Conservation (phyloP, 176 grass and related monocot genomes). For the Oryza glaberrima region DNA sequence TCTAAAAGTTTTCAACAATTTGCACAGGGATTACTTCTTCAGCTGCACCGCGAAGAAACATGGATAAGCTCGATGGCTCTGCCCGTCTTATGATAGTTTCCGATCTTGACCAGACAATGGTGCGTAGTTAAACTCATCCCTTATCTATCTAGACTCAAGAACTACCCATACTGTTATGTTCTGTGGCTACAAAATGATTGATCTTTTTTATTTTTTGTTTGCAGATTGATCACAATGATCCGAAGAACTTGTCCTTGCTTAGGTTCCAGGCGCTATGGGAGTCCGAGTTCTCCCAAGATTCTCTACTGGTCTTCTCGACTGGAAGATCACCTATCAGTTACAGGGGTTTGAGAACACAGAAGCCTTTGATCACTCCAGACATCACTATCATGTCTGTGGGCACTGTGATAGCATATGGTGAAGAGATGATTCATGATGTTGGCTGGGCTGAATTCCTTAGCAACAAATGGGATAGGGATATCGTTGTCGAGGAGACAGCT, state of each 20-base stretch:
- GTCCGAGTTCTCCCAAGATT: slow-evolving; percentile 70
- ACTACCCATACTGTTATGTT: neutral
- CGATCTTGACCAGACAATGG: slow-evolving; percentile 89
- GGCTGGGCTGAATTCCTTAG: slow-evolving; percentile 69
- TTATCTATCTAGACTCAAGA: neutral
- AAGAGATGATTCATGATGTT: slow-evolving; percentile 82
- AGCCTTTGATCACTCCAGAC: slow-evolving; percentile 83
- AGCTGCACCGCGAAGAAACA: slow-evolving; percentile 8
- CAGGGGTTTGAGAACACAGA: slow-evolving; percentile 70
- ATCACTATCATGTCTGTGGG: slow-evolving; percentile 96
- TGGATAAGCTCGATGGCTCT: slow-evolving; percentile 68
- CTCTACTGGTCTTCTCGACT: slow-evolving; percentile 80
- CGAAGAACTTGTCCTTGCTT: slow-evolving; percentile 72
- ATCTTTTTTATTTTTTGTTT: slow-evolving; percentile 13
- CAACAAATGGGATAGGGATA: slow-evolving; percentile 74
- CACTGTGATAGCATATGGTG: slow-evolving; percentile 87
- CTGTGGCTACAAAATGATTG: neutral
- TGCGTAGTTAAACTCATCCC: neutral
- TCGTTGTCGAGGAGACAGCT: slow-evolving; percentile 78
- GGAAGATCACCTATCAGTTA: slow-evolving; percentile 80
- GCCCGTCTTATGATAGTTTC: slow-evolving; percentile 84
- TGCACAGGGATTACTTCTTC: slow-evolving; percentile 5
- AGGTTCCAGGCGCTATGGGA: slow-evolving; percentile 81
- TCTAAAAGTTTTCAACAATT: slow-evolving; percentile 9
- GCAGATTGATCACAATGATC: slow-evolving; percentile 82